These are phyloP conservation scores for Seiridium unicorne DNA, from an alignment of 2,329 filamentous ascomycete species.

Conservation along the genomic window DNA sequence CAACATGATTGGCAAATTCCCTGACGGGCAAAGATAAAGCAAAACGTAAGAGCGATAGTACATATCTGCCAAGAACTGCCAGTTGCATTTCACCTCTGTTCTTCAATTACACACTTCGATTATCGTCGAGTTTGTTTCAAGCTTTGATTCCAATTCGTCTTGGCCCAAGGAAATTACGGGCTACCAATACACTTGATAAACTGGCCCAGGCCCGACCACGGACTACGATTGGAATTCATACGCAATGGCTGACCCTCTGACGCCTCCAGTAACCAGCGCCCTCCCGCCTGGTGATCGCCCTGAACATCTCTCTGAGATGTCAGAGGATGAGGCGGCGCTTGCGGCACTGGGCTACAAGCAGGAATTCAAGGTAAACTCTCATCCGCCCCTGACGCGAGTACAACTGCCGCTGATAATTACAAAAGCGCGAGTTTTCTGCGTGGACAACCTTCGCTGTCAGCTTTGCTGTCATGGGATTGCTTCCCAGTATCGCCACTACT, in stretches of 20 bases:
- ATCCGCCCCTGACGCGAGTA: neutral
- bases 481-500: slow-evolving; percentile 71
- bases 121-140: neutral
- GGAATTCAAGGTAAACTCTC: slow-evolving; percentile 34
- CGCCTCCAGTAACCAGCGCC: slow-evolving; percentile 25
- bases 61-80: neutral
- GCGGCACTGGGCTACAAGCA: slow-evolving; percentile 58
- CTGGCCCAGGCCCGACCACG: no score
- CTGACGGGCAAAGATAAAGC: neutral
- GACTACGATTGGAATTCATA: neutral
- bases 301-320: slow-evolving; percentile 26
- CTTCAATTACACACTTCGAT: neutral
- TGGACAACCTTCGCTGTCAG: slow-evolving; percentile 75
- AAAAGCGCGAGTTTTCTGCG: slow-evolving; percentile 64
- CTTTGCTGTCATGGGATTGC: slow-evolving; percentile 69
- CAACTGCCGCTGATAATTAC: neutral
- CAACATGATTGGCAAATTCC: neutral
- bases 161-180: neutral
- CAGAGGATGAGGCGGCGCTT: slow-evolving; percentile 57
- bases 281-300: slow-evolving; percentile 23
- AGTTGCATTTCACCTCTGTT: neutral
- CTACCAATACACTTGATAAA: no score
- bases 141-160: neutral
- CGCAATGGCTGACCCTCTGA: slow-evolving; percentile 6
- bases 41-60: neutral